A percentile compares a stretch with the other conserved stretches of the same genome.
Conservation (phyloP, 257 asterid genomes). For the Solanum okadae region DNA sequence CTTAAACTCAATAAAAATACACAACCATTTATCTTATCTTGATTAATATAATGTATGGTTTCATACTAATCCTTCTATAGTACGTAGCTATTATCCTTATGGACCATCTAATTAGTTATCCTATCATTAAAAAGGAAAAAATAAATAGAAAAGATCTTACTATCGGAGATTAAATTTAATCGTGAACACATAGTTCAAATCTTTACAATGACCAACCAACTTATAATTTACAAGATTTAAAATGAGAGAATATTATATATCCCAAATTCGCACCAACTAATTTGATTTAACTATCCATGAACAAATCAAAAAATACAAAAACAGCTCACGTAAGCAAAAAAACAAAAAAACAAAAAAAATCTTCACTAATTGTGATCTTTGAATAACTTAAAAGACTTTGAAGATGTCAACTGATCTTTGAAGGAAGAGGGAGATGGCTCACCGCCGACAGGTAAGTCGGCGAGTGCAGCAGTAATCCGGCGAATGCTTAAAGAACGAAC, state of each 20-base stretch:
- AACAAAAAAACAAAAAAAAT: too few relatives aligned
- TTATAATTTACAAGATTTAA: not conserved
- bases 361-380: not conserved
- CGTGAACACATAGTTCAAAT: not conserved
- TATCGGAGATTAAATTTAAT: too few relatives aligned
- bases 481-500: constrained; percentile 60
- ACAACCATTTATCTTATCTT: too few relatives aligned
- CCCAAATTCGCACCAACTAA: not conserved
- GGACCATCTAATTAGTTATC: not conserved
- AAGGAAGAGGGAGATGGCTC: constrained; percentile 32
- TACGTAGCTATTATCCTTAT: not conserved
- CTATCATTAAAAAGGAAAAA: not conserved
- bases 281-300: not conserved
- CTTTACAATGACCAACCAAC: not conserved
- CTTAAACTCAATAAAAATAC: too few relatives aligned
- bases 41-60: not conserved
- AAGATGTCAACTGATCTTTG: not conserved
- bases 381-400: not conserved
- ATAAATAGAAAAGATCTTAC: not conserved
- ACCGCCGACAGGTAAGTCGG: constrained; percentile 50
- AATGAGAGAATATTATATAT: not conserved
- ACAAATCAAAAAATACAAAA: not conserved
- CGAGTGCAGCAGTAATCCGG: constrained; percentile 52
- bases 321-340: not conserved
- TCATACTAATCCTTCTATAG: not conserved